Base-by-base conservation (phyloP, 176 grass and related monocot genomes). In the Stipa capillata region DNA sequence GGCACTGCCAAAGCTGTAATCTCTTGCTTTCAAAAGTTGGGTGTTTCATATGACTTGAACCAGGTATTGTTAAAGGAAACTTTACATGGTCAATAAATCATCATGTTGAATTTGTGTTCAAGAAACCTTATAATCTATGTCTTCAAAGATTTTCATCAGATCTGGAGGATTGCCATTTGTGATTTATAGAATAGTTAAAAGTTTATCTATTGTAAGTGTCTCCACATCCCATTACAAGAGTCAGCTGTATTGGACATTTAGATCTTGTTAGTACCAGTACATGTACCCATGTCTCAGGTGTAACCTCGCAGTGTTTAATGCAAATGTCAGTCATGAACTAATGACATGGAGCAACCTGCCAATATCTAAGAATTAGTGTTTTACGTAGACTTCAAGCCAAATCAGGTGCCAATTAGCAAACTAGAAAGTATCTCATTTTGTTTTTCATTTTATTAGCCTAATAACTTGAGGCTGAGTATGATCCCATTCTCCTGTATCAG, bases 1-100 rank as follows among this genome's bases (percentile, higher is more conserved):
- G 91, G 91, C 44, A 97, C 92, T 66, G 91, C 95, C 28, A 94
- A 97, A 84, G 87, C 92, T 76, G 92, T 92, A 27, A 92, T 98
- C 80, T 85, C 95, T 79, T 94, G 87, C 81, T 94, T 98, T 81
- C 73, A 92, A 77, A 94, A 98, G 53, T 61, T 98, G 62, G 92
- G 92, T 68, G 83, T 94, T 23, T 68, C 77, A 9, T 98, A 94
- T 25, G 63, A 92, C 83, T 41, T 92, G 51, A 73, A 94, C 12
- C 76, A 94, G 92, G 95, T 97, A 80, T 45, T 24, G 4, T 20
- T 17, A 55, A 41, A 59, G 5, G 36, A n/a, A 82, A 77, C 15
- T 37, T 36, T 54, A 65, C 21, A 2, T 9, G 25, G 54, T 68
- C 65, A 72, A 58, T 37, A 47, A 49, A 43, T 69, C 23, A 18